Conservation (phyloP, 2,329 filamentous ascomycete species). For the Neofusicoccum sp. region DNA sequence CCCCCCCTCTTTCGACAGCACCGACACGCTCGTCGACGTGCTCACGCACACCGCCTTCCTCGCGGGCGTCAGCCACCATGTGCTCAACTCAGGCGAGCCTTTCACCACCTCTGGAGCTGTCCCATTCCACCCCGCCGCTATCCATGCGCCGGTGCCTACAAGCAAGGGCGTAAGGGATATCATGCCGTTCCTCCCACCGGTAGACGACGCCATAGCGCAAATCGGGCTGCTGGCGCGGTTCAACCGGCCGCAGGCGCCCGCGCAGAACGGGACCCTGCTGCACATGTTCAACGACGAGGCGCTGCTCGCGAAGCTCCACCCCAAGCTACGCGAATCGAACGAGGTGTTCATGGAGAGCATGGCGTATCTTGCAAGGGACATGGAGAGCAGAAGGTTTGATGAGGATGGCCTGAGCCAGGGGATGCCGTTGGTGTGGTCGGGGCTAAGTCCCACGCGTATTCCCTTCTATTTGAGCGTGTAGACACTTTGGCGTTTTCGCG, state of each 20-base stretch:
- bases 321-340: conserved; percentile 34
- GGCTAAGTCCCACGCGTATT: too few species aligned
- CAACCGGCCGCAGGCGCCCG: conserved; percentile 40
- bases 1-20: too few species aligned
- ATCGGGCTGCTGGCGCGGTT: conserved; percentile 41
- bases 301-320: conserved; percentile 37
- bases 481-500: too few species aligned
- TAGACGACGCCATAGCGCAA: conserved; percentile 35
- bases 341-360: conserved; percentile 38
- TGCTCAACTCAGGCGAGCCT: too few species aligned
- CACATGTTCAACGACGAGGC: conserved; percentile 43
- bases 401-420: conserved; percentile 37
- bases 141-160: neutral
- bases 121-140: too few species aligned
- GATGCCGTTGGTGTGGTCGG: too few species aligned
- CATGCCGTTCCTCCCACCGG: conserved; percentile 37
- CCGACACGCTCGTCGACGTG: too few species aligned
- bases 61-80: too few species aligned
- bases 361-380: conserved; percentile 37
- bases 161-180: conserved; percentile 37
- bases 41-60: too few species aligned
- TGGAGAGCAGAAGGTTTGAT: conserved; percentile 44
- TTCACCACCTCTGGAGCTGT: too few species aligned
- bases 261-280: conserved; percentile 38
- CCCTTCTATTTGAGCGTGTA: too few species aligned